Base-by-base conservation (phyloP, 305 asterid species). In the Fraxinus sp. region DNA sequence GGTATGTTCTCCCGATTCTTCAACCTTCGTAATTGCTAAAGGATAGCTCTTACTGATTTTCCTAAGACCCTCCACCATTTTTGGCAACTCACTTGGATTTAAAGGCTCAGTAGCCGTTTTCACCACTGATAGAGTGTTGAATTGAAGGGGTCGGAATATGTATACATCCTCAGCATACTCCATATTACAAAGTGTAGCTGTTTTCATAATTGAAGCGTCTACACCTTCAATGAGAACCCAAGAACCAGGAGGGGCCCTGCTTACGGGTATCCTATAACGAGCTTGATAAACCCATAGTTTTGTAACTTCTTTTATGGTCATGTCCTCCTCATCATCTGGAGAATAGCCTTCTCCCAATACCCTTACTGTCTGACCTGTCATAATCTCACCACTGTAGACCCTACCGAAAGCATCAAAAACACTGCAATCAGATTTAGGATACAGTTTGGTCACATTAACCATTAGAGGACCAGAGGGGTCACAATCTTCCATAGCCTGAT, bases 191-290 rank as follows among this genome's bases (percentile, higher is more conserved):
- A 96, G 92, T 4, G 98, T 94, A 37, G 99, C 99, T 55, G 99
- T 94, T 90, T 96, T 96, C 99, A 91, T 96, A 79, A 96, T 96
- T 74, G 99, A 96, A 71, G 99, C 99, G 89, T 96, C 99, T 41
- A 96, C 99, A 78, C 99, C 99, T 90, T 96, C 99, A 82, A 96
- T 94, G 80, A 96, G 94, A 84, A 96, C 99, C 98, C 99, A 96
- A 75, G 99, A 90, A 86, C 99, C 99, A 81, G 99, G 98, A 81
- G 97, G 98, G 16, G 99, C 98, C 88, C 92, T 94, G 87, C 90
- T 92, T 52, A 96, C 85, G 68, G 99, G 98, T 86, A 96, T 96
- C 92, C 99, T 91, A 77, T 96, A 96, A 68, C 98, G 98, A 77
- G 98, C 95, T 89, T 96, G 99, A 89, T 96, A 96, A 55, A 96